Evolutionary conservation across 2,329 filamentous ascomycete species (phyloP), one percentile per base, ranked within the genome.

Genomic region (Escovopsis sp.): DNA sequence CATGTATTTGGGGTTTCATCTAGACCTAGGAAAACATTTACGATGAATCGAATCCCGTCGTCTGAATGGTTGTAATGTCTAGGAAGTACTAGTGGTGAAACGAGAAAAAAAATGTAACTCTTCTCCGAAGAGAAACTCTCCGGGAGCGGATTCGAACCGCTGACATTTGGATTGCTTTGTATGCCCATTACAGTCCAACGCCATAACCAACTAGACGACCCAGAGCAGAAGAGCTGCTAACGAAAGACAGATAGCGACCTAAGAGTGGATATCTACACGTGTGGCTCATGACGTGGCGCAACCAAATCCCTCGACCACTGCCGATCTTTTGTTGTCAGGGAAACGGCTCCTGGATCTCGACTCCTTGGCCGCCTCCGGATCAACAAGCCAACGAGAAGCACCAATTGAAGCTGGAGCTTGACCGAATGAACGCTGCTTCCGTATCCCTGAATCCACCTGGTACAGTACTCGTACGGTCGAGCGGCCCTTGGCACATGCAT

Each of bases 351-450:
- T 25, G 28, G 37, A 39, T 32, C 12, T 27, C 9, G 4, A 16
- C 35, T 31, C 27, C n/a, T n/a, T 35, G 30, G 28, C 29, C 13
- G 17, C 38, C 35, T 32, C 19, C 37, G 35, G 35, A 32, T 39
- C 35, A 39, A 39, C 32, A 39, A 36, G 30, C 34, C 27, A 31
- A 31, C 17, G 21, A 25, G 21, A 25, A 9, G 11, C 21, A 25
- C 28, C 28, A 31, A 31, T 31, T 15, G 17, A 15, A 31, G 15
- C 28, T 16, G 17, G 17, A 31, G 15, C 28, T 16, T 17, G 15
- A 31, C 17, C 34, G 27, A 34, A 39, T 33, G 30, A 34, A 48
- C 45, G 47, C 48, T 49, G 48, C 47, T 43, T 39, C 14, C 30
- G 35, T 36, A 41, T 34, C 34, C 14, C 14, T 23, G 13, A 29